Evolutionary conservation across 495 filamentous ascomycete genomes (phyloP), one percentile per base, ranked within the genome.

Genomic region (Tuber calosporum): DNA sequence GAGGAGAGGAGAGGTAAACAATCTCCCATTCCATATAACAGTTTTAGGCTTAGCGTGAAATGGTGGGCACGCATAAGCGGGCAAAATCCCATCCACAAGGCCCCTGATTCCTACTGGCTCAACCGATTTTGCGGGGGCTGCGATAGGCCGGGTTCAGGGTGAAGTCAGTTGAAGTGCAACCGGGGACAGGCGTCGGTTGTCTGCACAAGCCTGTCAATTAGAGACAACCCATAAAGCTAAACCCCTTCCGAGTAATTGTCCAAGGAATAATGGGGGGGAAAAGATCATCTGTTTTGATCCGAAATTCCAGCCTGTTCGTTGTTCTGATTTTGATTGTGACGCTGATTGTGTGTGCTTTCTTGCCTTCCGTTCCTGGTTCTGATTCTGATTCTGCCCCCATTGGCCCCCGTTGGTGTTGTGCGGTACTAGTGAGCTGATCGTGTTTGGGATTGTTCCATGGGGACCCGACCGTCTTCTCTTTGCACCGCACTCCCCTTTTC

Each of bases 151-250:
- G 74, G 76, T 77, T 78, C 74, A 76, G 74, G 76, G 76, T 77
- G 76, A 76, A 77, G 76, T 76, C 74, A 78, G 67, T 76, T 77
- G 74, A 78, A 77, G 76, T 77, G 76, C 68, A 77, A 70, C 75
- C 74, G 75, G 73, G 74, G 74, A 53, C 71, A 76, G 74, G 74
- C 42, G 76, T 73, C 76, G 74, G 76, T 78, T 78, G 74, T 68
- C 74, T 78, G 76, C 76, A 77, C 73, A 71, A 77, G 74, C 75
- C 75, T 78, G 76, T 70, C 76, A 70, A 41, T 75, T 68, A 78
- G 77, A 77, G 73, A 77, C 76, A 62, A 53, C 53, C 76, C 45
- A 53, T n/a, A 75, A 68, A 77, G 74, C 74, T 73, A 78, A 78
- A 43, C 76, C 73, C 70, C 45, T 73, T 78, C 53, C 67, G 76